phyloP scores from a whole-genome alignment of 305 asterid genomes.

The Fraxinus sp. region DNA sequence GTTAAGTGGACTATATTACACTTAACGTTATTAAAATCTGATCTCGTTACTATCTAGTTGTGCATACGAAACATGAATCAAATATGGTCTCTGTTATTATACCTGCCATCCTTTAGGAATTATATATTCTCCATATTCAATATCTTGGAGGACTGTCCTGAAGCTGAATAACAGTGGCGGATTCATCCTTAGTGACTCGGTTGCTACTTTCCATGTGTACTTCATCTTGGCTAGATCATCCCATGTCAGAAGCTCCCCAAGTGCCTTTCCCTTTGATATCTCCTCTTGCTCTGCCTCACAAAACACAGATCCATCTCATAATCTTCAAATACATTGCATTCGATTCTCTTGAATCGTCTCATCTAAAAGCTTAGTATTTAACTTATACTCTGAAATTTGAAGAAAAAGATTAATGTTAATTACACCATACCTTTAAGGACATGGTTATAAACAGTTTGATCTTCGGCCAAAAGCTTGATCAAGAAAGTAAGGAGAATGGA shows the following conservation, averaged over 20 bases:
- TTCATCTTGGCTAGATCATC: constrained; percentile 34
- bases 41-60: not conserved
- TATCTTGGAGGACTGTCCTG: constrained; percentile 21
- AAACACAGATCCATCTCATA: not conserved
- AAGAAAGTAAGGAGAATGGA: constrained; percentile 30
- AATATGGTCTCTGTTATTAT: not conserved
- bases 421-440: constrained; percentile 1
- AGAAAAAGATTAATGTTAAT: not conserved
- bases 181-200: constrained; percentile 25
- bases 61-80: not conserved
- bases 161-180: constrained; percentile 21
- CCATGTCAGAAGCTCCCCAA: constrained; percentile 20
- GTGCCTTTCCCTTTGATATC: constrained; percentile 23
- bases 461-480: constrained; percentile 32
- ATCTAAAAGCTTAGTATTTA: not conserved
- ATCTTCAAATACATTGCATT: not conserved
- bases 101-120: constrained; percentile 27
- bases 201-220: constrained; percentile 37
- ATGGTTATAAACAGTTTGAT: constrained; percentile 20
- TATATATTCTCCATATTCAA: constrained; percentile 23
- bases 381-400: not conserved
- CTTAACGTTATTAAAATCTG: not conserved
- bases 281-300: constrained; percentile 27
- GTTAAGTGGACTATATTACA: not conserved
- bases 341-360: not conserved